Base-by-base conservation (phyloP, 2,329 filamentous ascomycete genomes). In the Epichloe typhina region DNA sequence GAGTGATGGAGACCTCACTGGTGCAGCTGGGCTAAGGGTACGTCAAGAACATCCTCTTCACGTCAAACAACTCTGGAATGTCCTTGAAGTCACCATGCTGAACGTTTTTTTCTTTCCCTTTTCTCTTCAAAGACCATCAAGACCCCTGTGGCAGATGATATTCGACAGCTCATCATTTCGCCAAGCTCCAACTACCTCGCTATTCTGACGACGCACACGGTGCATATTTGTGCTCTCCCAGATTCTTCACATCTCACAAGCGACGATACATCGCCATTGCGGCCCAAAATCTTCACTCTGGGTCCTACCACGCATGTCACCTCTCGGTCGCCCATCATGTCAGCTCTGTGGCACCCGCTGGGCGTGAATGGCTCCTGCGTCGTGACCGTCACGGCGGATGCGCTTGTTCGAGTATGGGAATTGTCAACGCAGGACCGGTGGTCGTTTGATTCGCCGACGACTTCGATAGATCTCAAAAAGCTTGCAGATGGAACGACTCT, bases 261-360 rank as follows among this genome's bases (percentile, higher is more conserved):
- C 53, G 73, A 77, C 44, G 87, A 91, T 60, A 72, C 69, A 45
- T 74, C 77, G 9, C 80, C 83, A 5, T 74, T 95, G 60, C 87
- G 86, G 61, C 75, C 90, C 33, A 94, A 88, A 66, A 88, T 88
- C 49, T 94, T 88, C 69, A 91, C 91, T 19, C 75, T 97, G n/a
- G 91, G 91, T 1, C 89, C 90, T 33, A 94, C 88, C 3, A 89
- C 86, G 3, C 91, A 97, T 66, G 88, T 96, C 46, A 84, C 90
- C 47, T 88, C 91, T 45, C 84, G 89, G 57, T 80, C 88, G 7
- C 80, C 87, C 2, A 75, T 98, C 51, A 82, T 83, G 21, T 88
- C 88, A 1, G 86, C 84, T 4, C 61, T 96, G 52, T 98, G 93
- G 91, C 93, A 98, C 68, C 93, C 93, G 1, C 73, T 97, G 0